Percentiles rank a stretch among this genome's conserved stretches.
Evolutionary conservation across 345 rosid species (phyloP).

Genomic region (Clausena lansium): DNA sequence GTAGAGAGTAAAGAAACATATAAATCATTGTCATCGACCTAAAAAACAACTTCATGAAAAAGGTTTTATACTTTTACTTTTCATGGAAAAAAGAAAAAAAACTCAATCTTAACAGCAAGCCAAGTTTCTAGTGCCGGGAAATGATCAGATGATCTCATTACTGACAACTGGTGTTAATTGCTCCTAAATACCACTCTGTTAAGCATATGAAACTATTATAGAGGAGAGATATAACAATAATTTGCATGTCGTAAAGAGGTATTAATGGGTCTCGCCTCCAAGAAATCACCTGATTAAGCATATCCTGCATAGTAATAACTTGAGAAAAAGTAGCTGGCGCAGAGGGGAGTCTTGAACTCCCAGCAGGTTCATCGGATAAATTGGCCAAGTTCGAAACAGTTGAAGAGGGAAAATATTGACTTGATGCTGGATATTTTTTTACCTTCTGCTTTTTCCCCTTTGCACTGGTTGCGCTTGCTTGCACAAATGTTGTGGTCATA

Average conservation of each 20-base stretch:
- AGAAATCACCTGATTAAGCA: slow-evolving; percentile 70
- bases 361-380: slow-evolving; percentile 43
- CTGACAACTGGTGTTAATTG: neutral
- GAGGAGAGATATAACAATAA: neutral
- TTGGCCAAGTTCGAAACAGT: slow-evolving; percentile 53
- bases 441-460: slow-evolving; percentile 67
- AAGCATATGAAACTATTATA: neutral
- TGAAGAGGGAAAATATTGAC: slow-evolving; percentile 51
- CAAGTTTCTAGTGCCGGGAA: neutral
- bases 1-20: neutral
- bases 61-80: neutral
- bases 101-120: neutral
- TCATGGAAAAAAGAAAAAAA: neutral
- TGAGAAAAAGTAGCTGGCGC: slow-evolving; percentile 47
- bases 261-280: neutral
- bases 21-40: neutral
- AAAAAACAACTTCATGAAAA: neutral
- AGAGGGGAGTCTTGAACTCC: slow-evolving; percentile 35
- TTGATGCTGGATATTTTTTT: slow-evolving; percentile 50
- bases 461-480: slow-evolving; percentile 36
- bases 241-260: too few species aligned
- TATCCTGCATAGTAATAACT: slow-evolving; percentile 56
- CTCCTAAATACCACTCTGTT: neutral
- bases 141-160: neutral
- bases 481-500: slow-evolving; percentile 32